These are phyloP conservation scores for Leucocoprinus sp. DNA, from an alignment of 768 basidiomycete genomes.

Conservation along the genomic window DNA sequence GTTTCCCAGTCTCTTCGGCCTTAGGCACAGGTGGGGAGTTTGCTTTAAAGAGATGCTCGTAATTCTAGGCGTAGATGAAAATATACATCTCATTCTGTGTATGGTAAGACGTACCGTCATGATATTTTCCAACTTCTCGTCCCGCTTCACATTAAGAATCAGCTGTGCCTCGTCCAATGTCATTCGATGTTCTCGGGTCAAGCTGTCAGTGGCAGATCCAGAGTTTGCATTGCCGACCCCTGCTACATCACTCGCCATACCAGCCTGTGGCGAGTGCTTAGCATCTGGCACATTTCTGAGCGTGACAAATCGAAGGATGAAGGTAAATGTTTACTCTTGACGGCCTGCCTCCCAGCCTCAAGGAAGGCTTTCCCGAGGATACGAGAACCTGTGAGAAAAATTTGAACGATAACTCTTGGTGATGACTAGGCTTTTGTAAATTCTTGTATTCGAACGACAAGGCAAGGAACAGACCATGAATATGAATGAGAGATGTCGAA, in stretches of 20 bases:
- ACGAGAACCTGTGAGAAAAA: constrained; percentile 64
- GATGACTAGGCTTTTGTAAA: constrained; percentile 47
- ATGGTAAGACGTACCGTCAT: constrained; percentile 48
- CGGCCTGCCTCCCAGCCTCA: constrained; percentile 87
- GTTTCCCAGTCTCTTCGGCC: constrained; percentile 41
- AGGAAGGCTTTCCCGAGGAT: constrained; percentile 88
- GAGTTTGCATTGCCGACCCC: constrained; percentile 71
- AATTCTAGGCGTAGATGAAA: constrained; percentile 48
- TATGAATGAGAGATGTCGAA: constrained; percentile 11
- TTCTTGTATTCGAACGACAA: neutral
- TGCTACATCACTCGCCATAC: constrained; percentile 56
- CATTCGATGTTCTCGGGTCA: constrained; percentile 86
- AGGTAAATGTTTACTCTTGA: constrained; percentile 62
- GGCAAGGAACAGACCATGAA: neutral
- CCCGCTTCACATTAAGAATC: constrained; percentile 82
- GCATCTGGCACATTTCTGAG: constrained; percentile 49
- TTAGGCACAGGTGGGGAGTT: constrained; percentile 63
- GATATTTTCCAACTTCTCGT: constrained; percentile 57
- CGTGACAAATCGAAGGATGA: neutral
- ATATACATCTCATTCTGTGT: neutral
- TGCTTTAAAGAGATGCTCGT: constrained; percentile 87
- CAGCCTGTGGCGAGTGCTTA: constrained; percentile 67
- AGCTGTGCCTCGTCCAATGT: constrained; percentile 91
- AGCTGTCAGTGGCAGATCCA: constrained; percentile 67
- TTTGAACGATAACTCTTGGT: constrained; percentile 74